Conservation (phyloP, 345 rosid genomes). For the Mercurialis annua region DNA sequence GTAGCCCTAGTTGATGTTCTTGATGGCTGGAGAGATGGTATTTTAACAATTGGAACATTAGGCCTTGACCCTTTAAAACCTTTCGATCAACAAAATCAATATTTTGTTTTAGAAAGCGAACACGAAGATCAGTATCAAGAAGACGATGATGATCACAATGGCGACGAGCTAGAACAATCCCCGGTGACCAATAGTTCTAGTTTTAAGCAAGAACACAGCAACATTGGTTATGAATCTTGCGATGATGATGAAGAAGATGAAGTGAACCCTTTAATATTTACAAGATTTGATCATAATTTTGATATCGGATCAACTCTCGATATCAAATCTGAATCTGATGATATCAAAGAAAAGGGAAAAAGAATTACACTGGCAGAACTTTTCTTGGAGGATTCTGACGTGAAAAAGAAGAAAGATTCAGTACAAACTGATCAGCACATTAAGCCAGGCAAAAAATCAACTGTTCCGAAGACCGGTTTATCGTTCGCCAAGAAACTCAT, state of each 20-base stretch:
- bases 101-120: slow-evolving; percentile 26
- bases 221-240: not conserved
- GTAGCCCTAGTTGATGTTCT: slow-evolving; percentile 61
- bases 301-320: slow-evolving; percentile 10
- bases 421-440: slow-evolving; percentile 24
- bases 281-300: slow-evolving; percentile 30
- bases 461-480: slow-evolving; percentile 37
- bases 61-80: slow-evolving; percentile 65
- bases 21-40: slow-evolving; percentile 76
- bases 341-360: slow-evolving; percentile 34
- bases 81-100: slow-evolving; percentile 27
- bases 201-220: too few species aligned
- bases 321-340: slow-evolving; percentile 13
- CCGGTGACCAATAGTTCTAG: too few species aligned
- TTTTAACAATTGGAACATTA: slow-evolving; percentile 84
- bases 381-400: slow-evolving; percentile 57
- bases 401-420: slow-evolving; percentile 32
- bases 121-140: slow-evolving; percentile 20
- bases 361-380: slow-evolving; percentile 82
- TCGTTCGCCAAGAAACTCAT: slow-evolving; percentile 61
- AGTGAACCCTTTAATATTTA: slow-evolving; percentile 58
- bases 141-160: slow-evolving; percentile 18
- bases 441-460: slow-evolving; percentile 21
- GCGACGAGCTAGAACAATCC: slow-evolving; percentile 17
- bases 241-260: slow-evolving; percentile 42